A percentile compares a stretch with the other conserved stretches of the same genome.
These are phyloP conservation scores for Aspergillus unguis DNA, from an alignment of 2,329 filamentous ascomycete genomes.

Conservation along the genomic window DNA sequence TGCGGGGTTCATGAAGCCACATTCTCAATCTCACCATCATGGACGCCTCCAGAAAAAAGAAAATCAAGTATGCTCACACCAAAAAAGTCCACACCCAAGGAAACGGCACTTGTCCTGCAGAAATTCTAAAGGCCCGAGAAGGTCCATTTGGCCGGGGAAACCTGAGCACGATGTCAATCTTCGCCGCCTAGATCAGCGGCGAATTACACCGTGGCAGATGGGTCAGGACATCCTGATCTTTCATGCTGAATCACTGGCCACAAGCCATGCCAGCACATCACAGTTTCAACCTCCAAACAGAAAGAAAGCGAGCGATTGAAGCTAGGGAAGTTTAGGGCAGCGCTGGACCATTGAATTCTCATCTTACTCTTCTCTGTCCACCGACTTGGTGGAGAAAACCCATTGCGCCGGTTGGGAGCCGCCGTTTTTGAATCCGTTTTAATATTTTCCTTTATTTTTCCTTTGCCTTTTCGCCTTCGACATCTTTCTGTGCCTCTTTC, in stretches of 20 bases:
- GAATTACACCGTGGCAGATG: conserved; percentile 41
- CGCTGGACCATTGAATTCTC: conserved; percentile 15
- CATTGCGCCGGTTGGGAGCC: conserved; percentile 21
- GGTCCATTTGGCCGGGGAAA: conserved; percentile 15
- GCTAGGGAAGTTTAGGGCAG: conserved; percentile 18
- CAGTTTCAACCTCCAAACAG: conserved; percentile 24
- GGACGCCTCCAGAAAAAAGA: background rate
- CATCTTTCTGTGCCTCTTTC: conserved; percentile 11
- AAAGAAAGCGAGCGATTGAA: conserved; percentile 16
- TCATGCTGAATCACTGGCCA: conserved; percentile 71
- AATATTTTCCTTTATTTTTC: conserved; percentile 12
- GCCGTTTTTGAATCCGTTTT: conserved; percentile 14
- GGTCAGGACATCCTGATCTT: conserved; percentile 52
- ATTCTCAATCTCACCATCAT: background rate
- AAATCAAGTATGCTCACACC: conserved; percentile 8
- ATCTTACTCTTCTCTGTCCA: conserved; percentile 10
- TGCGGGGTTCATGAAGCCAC: conserved; percentile 27
- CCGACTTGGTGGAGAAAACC: conserved; percentile 17
- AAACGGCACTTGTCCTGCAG: conserved; percentile 21
- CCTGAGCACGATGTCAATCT: conserved; percentile 27
- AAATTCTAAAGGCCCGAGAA: conserved; percentile 17
- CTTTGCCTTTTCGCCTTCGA: conserved; percentile 7
- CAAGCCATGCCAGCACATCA: conserved; percentile 87
- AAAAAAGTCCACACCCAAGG: conserved; percentile 13
- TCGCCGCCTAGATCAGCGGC: conserved; percentile 36